A percentile compares a stretch with the other conserved stretches of the same genome.
Conservation (phyloP, 169 alveolate genomes). For the Eimeria maxima region DNA sequence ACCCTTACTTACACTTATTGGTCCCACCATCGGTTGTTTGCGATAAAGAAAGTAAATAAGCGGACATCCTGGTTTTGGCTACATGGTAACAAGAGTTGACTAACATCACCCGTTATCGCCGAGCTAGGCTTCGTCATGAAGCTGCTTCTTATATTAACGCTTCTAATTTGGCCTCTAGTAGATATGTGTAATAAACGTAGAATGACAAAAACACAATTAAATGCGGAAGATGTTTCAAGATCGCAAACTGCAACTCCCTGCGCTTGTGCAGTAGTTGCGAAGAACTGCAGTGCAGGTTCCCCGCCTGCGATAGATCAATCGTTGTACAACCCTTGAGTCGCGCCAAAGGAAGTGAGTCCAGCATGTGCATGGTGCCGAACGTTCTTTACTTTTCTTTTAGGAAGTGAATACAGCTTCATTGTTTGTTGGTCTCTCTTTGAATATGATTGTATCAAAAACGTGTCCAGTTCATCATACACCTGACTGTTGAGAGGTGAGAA, state of each 20-base stretch:
- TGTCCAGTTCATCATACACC: background rate
- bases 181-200: background rate
- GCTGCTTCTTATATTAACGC: background rate
- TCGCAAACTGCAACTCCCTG: background rate
- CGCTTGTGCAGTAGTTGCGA: background rate
- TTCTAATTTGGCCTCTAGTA: background rate
- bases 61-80: background rate
- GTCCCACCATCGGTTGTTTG: background rate
- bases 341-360: background rate
- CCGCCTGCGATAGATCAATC: background rate
- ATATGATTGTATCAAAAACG: no score
- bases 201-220: no score
- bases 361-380: background rate
- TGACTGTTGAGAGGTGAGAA: background rate
- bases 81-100: background rate
- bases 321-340: background rate
- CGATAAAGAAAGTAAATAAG: background rate
- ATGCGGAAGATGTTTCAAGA: background rate
- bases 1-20: background rate
- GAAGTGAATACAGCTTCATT: background rate
- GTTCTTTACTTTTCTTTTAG: no score
- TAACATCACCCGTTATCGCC: background rate
- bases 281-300: background rate
- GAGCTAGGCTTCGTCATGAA: background rate
- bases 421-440: no score